Evolutionary conservation across 1,284 basidiomycete genomes (phyloP), one percentile per base, ranked within the genome.

Genomic region (Moesziomyces globuligerus): DNA sequence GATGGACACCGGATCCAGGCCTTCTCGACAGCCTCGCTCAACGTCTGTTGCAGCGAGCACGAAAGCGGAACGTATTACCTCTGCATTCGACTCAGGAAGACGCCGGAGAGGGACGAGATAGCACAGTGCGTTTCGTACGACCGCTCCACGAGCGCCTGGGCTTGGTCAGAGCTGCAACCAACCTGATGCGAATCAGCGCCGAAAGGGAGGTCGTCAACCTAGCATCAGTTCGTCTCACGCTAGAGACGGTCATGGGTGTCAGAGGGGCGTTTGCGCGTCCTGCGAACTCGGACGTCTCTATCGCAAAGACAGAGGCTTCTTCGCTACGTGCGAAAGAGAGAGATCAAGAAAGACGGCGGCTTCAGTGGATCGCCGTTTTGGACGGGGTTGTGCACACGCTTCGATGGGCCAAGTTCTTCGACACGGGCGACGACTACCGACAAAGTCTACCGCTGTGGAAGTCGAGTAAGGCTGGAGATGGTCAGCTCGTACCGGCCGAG

Each of bases 381-480:
- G 68, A 71, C 44, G 34, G 43, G 24, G 40, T 71, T 21, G 68
- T 71, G 15, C 23, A 48, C 15, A n/a, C 52, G 47, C 25, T 66
- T 24, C 57, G 68, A 26, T 71, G 68, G 68, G 48, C 61, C 17
- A 39, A 17, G 15, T 51, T 51, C 20, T 71, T 71, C 26, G 68
- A 71, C 54, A 61, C 40, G 3, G 68, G 68, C 20, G 41, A 58
- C 23, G 61, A 71, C 25, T 50, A 54, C 10, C 49, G 61, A 21
- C 50, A 46, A 3, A 47, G 38, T 7, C 34, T 58, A 18, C 53
- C 57, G 17, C 37, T 71, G n/a, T 71, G 61, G 61, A 66, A 66
- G 29, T 44, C 37, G 13, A 42, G 53, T 39, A 32, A 29, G 10
- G 38, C 41, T 6, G n/a, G 52, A 10, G 25, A 51, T 10, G 61